A percentile compares a stretch with the other conserved stretches of the same genome.
Evolutionary conservation across 108 stramenopile species (phyloP).

Genomic region (Schizochytrium sp.): DNA sequence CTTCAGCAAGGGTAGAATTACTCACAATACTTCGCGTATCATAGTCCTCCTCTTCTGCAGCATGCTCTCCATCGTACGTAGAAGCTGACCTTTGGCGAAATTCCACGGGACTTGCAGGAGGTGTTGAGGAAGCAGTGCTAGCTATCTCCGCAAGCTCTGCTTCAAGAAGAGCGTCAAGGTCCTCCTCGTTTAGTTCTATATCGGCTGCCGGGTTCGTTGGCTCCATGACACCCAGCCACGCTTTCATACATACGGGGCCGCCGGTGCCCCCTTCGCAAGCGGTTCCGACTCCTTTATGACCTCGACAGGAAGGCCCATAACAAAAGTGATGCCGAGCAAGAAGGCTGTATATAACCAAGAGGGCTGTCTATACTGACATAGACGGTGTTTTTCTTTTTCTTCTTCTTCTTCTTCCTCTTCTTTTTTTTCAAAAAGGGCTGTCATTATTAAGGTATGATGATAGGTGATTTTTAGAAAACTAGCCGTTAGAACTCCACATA

Average conservation of each 20-base stretch:
- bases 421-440: background rate
- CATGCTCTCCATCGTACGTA: background rate
- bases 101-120: background rate
- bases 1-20: background rate
- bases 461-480: background rate
- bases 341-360: too few relatives aligned
- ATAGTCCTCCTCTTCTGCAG: background rate
- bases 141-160: background rate
- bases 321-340: too few relatives aligned
- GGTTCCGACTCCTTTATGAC: background rate
- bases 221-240: background rate
- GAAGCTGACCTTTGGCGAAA: background rate
- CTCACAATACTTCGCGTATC: background rate
- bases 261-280: background rate
- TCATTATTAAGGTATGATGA: background rate
- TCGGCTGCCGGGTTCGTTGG: background rate
- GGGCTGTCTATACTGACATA: too few relatives aligned
- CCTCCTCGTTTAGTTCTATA: background rate
- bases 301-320: too few relatives aligned
- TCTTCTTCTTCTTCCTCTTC: background rate
- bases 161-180: background rate
- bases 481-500: constrained; percentile 1
- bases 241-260: background rate
- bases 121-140: background rate
- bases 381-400: background rate